A percentile compares a stretch with the other conserved stretches of the same genome.
phyloP scores from a whole-genome alignment of 805 yeast genomes.

The Cyberlindnera subsufficiens region DNA sequence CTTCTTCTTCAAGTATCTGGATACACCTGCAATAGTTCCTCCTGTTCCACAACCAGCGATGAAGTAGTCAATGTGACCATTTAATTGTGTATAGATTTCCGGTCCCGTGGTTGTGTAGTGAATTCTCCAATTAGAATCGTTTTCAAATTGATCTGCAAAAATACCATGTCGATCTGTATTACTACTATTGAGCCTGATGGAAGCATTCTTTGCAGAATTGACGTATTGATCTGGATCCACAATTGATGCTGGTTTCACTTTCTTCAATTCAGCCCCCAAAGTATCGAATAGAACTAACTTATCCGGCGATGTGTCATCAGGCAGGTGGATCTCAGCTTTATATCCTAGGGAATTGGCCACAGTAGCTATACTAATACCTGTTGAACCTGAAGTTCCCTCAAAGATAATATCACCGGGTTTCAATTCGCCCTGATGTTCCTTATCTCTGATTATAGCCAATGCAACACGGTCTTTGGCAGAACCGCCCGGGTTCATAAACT shows the following conservation, averaged over 20 bases:
- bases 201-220: conserved; percentile 72
- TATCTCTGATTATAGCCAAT: conserved; percentile 66
- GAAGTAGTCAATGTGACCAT: conserved; percentile 62
- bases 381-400: conserved; percentile 96
- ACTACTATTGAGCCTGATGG: conserved; percentile 39
- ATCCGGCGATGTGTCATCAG: conserved; percentile 88
- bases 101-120: conserved; percentile 89
- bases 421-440: conserved; percentile 54
- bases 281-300: conserved; percentile 65
- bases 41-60: conserved; percentile 95
- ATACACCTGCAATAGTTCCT: conserved; percentile 93
- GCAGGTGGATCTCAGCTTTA: conserved; percentile 86
- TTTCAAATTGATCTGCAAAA: conserved; percentile 95
- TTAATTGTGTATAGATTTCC: conserved; percentile 76
- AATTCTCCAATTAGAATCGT: conserved; percentile 80
- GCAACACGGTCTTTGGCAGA: conserved; percentile 96
- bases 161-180: conserved; percentile 44
- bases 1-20: conserved; percentile 59
- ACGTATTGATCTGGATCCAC: conserved; percentile 93
- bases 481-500: conserved; percentile 86
- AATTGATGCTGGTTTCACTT: conserved; percentile 90
- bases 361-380: conserved; percentile 91
- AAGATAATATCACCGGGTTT: conserved; percentile 65
- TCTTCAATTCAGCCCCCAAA: conserved; percentile 77
- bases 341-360: conserved; percentile 88